Evolutionary conservation across 495 filamentous ascomycete genomes (phyloP).

Genomic region (Aspergillus indologenus): DNA sequence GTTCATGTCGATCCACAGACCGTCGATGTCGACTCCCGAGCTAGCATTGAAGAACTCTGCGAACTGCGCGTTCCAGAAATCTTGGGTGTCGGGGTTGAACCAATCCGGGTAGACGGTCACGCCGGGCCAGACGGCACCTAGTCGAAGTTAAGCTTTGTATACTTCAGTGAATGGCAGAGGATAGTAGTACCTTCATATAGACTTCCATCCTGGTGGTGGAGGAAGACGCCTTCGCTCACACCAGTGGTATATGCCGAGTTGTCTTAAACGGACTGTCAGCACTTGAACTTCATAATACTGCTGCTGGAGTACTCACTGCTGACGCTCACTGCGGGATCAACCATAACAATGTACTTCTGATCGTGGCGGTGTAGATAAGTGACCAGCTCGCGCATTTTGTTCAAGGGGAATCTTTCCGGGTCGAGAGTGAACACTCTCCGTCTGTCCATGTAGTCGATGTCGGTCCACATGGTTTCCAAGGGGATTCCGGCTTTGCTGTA

Average conservation of each 20-base stretch:
- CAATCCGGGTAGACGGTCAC: constrained; percentile 80
- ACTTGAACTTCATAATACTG: neutral
- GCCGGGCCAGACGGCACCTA: constrained; percentile 79
- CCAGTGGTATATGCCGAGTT: constrained; percentile 67
- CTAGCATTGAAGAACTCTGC: constrained; percentile 60
- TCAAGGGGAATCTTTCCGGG: constrained; percentile 65
- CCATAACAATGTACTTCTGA: constrained; percentile 84
- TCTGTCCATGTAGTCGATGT: constrained; percentile 75
- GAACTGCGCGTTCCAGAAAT: constrained; percentile 77
- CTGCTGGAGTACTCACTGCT: constrained; percentile 27
- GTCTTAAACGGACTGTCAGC: constrained; percentile 29
- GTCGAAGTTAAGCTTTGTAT: constrained; percentile 3
- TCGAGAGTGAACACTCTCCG: constrained; percentile 73
- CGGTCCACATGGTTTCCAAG: constrained; percentile 87
- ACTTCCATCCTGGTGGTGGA: constrained; percentile 61
- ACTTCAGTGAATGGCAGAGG: neutral
- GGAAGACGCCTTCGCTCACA: constrained; percentile 57
- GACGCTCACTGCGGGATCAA: constrained; percentile 70
- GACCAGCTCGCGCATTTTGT: constrained; percentile 66
- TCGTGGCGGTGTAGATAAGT: constrained; percentile 67
- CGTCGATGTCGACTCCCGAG: constrained; percentile 76
- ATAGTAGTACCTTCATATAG: constrained; percentile 57
- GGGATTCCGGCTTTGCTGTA: constrained; percentile 74
- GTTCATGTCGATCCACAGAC: constrained; percentile 86
- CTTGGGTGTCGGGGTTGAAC: constrained; percentile 65